Evolutionary conservation across 768 basidiomycete genomes (phyloP), one percentile per base, ranked within the genome.

Genomic region (Pluteus cervinus): DNA sequence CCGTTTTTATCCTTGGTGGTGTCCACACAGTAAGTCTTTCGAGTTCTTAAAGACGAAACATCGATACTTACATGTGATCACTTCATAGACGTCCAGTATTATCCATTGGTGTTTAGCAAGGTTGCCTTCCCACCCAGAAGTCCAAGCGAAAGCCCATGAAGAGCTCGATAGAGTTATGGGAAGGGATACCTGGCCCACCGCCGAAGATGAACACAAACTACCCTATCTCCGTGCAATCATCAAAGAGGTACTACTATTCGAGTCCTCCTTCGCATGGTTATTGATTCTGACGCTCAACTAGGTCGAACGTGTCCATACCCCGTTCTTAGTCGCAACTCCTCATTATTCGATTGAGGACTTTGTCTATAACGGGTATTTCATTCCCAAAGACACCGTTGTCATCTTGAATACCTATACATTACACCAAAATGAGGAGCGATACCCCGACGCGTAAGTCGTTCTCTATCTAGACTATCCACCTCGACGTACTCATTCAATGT

Each of bases 1-100:
- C 63, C 3, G 65, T 59, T 3, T 69, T 71, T 42, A 68, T 64
- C 55, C 62, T 69, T 9, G 69, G 63, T 4, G 69, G 69, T 9
- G 62, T 70, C 12, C 60, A 70, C 39, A 61, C 69, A 21, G 68
- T 66, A 29, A 14, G 55, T 26, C n/a, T 4, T 5, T 22, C 21
- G 30, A n/a, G 10, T 24, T 29, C 9, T 5, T 11, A 10, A 26
- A 11, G 35, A 15, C n/a, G n/a, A n/a, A n/a, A n/a, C n/a, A n/a
- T n/a, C n/a, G n/a, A n/a, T 11, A 10, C n/a, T 34, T 0, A 29
- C 6, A 3, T 15, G n/a, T n/a, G 22, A 26, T n/a, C 23, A 29
- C 29, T 35, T 7, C n/a, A n/a, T 24, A 65, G 62, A 62, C 61
- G 2, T 52, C 63, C 17, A 56, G 54, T 5, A 55, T 65, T 35